phyloP scores from a whole-genome alignment of 2,329 filamentous ascomycete species.

The Aspergillus luchuensis region DNA sequence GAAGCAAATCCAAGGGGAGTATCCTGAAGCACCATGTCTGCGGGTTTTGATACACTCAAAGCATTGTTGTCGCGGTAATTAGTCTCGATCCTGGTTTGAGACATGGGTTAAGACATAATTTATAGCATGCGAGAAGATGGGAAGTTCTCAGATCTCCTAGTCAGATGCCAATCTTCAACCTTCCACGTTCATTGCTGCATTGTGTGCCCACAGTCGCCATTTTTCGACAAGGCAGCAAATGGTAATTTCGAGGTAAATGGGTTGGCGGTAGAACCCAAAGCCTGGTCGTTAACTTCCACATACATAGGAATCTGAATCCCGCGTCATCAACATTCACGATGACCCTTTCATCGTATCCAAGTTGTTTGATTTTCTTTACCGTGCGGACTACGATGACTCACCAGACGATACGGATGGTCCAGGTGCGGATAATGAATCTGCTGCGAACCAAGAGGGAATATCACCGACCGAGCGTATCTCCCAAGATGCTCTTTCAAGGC shows the following conservation, averaged over 20 bases:
- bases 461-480: too few relatives aligned
- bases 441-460: too few relatives aligned
- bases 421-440: neutral
- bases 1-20: too few relatives aligned
- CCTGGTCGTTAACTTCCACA: neutral
- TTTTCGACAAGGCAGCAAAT: slow-evolving; percentile 2
- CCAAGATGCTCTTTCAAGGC: too few relatives aligned
- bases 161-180: neutral
- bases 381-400: slow-evolving; percentile 7
- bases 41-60: too few relatives aligned
- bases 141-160: too few relatives aligned
- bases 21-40: too few relatives aligned
- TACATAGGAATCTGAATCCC: slow-evolving; percentile 1
- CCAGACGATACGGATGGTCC: neutral
- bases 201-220: neutral
- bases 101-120: too few relatives aligned
- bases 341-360: slow-evolving; percentile 1
- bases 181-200: slow-evolving; percentile 5
- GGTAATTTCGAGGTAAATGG: slow-evolving; percentile 2
- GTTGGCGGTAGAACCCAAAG: neutral
- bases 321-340: neutral
- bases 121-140: too few relatives aligned
- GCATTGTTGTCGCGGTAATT: too few relatives aligned
- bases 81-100: too few relatives aligned
- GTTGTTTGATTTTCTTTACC: slow-evolving; percentile 13